phyloP scores from a whole-genome alignment of 768 basidiomycete genomes.

The Leccinum boreale region DNA sequence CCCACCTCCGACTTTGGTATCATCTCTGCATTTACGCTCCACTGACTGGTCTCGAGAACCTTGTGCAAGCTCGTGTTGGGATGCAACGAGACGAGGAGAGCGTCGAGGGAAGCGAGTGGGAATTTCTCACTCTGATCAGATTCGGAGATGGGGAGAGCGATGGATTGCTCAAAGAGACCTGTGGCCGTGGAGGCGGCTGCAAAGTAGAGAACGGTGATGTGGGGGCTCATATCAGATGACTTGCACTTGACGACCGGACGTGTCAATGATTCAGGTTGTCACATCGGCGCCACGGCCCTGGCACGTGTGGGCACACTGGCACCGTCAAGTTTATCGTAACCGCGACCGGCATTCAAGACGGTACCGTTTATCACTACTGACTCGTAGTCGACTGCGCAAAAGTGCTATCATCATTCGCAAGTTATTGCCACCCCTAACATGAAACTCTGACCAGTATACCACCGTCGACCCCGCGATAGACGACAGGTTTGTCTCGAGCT shows the following conservation, averaged over 20 bases:
- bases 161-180: constrained; percentile 50
- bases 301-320: too few relatives aligned
- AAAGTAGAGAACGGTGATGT: constrained; percentile 51
- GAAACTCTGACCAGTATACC: not conserved
- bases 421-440: too few relatives aligned
- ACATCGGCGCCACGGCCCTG: too few relatives aligned
- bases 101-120: constrained; percentile 48
- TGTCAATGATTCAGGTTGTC: too few relatives aligned
- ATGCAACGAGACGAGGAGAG: constrained; percentile 53
- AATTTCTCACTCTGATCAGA: constrained; percentile 14
- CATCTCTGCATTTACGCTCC: constrained; percentile 85
- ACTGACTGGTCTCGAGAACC: constrained; percentile 59
- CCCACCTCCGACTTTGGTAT: constrained; percentile 49
- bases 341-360: too few relatives aligned
- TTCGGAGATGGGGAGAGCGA: constrained; percentile 43
- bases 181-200: constrained; percentile 68
- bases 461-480: not conserved
- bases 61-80: constrained; percentile 47
- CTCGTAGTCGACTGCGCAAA: too few relatives aligned
- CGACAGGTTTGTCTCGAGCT: not conserved
- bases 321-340: too few relatives aligned
- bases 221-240: not conserved
- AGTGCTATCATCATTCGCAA: too few relatives aligned
- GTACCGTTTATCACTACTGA: too few relatives aligned
- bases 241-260: too few relatives aligned